Percentiles rank a stretch among this genome's conserved stretches.
Conservation (phyloP, 805 yeast genomes). For the Brettanomyces sp. region DNA sequence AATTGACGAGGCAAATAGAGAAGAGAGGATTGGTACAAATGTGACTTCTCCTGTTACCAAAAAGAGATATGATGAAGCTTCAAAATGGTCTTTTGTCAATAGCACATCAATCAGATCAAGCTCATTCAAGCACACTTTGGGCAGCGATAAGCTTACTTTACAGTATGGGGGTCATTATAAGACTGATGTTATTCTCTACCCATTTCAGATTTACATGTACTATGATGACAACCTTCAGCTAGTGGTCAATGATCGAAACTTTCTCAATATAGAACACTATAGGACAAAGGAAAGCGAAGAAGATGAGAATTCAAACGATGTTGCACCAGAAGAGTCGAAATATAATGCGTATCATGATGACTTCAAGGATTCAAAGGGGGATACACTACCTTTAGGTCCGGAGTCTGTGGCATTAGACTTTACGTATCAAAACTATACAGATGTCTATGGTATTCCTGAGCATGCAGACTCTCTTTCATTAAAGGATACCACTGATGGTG, state of each 20-base stretch:
- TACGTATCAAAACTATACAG: constrained; percentile 45
- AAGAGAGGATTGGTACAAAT: neutral
- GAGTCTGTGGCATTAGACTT: constrained; percentile 83
- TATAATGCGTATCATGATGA: constrained; percentile 62
- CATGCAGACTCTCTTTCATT: constrained; percentile 78
- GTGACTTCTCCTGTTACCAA: constrained; percentile 14
- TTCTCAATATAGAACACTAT: constrained; percentile 78
- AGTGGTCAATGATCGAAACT: constrained; percentile 55
- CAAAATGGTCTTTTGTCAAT: constrained; percentile 47
- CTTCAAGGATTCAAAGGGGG: constrained; percentile 58
- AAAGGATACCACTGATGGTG: constrained; percentile 52
- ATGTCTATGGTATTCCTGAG: constrained; percentile 93
- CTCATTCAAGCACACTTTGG: constrained; percentile 15
- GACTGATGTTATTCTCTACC: constrained; percentile 34
- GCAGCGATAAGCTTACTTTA: constrained; percentile 12
- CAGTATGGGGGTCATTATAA: constrained; percentile 34
- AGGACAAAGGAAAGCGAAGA: constrained; percentile 39
- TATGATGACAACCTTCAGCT: constrained; percentile 39
- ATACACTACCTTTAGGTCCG: constrained; percentile 72
- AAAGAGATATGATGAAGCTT: constrained; percentile 51
- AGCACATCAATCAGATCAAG: constrained; percentile 13
- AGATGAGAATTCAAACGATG: constrained; percentile 26
- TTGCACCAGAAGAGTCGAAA: constrained; percentile 51
- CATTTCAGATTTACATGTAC: constrained; percentile 42
- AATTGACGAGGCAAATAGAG: constrained; percentile 52